Evolutionary conservation across 1,284 basidiomycete genomes (phyloP), one percentile per base, ranked within the genome.

Genomic region (Pyrrhoderma noxium): DNA sequence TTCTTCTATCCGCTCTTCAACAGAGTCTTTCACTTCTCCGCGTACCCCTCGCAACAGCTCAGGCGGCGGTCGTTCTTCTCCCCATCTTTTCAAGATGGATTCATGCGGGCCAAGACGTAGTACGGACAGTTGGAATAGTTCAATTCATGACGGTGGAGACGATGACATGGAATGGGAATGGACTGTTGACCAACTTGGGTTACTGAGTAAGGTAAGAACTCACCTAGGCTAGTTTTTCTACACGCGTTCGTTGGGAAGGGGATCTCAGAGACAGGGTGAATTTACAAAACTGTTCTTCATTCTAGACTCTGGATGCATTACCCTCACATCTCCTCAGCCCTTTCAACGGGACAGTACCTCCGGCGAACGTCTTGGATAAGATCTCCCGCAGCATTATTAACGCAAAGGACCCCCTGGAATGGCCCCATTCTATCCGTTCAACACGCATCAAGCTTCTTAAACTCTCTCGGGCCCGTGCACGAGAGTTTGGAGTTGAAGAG

Each of bases 81-180:
- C 69, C 31, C 60, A 64, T 8, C 53, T 70, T 36, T 62, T 79
- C 56, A 65, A 79, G 56, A 74, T 81, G 51, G 64, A 76, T 2
- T 65, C 76, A 3, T 62, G 73, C 13, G 69, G 67, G 14, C 78
- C 83, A 61, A 74, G 86, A 57, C 83, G 81, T 63, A 87, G 84
- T 65, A 79, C 81, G 8, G 83, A 86, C 64, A 87, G 84, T 62
- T 89, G 86, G 86, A 85, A 82, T 64, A 86, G 83, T 63, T 88
- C 85, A 19, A 85, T 78, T 59, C 75, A 75, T 58, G 76, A 80
- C 49, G 61, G 66, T 45, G 71, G 66, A 18, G 80, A 82, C 58
- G 58, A 60, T 41, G 82, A 83, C 41, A 69, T 75, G 39, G 79
- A 80, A 51, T 77, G 69, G 48, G 82, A 87, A 56, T 89, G 86